A percentile compares a stretch with the other conserved stretches of the same genome.
Evolutionary conservation across 75 land plant species (phyloP).

Genomic region (Selaginella tamariscina): DNA sequence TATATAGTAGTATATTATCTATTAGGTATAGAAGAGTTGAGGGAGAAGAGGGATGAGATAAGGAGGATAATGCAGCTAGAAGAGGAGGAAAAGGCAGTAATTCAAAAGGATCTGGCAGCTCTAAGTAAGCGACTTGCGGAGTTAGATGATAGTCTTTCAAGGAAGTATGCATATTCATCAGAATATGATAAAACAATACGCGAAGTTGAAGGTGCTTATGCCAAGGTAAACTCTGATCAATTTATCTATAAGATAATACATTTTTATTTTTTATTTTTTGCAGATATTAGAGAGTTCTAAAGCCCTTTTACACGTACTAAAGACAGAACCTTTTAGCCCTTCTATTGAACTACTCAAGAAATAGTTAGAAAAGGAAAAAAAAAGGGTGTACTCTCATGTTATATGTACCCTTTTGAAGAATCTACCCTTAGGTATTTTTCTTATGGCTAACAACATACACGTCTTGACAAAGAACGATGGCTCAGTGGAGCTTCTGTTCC

Average conservation of each 20-base stretch:
- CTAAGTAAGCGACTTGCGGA: conserved; percentile 24
- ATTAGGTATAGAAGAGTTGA: conserved; percentile 27
- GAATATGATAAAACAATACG: conserved; percentile 29
- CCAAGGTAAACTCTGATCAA: conserved; percentile 10
- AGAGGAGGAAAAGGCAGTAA: conserved; percentile 28
- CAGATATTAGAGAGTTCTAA: conserved; percentile 36
- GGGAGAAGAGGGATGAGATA: conserved; percentile 27
- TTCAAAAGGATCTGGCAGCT: conserved; percentile 24
- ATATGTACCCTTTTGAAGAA: too few species aligned
- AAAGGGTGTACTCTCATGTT: too few species aligned
- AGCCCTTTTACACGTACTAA: conserved; percentile 30
- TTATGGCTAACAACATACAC: too few species aligned
- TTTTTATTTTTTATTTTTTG: conserved; percentile 10
- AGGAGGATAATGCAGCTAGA: conserved; percentile 16
- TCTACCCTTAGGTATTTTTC: too few species aligned
- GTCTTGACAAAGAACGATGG: too few species aligned
- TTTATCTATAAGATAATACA: too few species aligned
- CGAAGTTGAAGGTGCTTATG: conserved; percentile 25
- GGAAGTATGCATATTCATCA: conserved; percentile 20
- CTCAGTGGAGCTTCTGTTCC: too few species aligned
- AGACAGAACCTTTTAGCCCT: conserved; percentile 16
- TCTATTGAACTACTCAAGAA: background rate
- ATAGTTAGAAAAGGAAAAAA: too few species aligned
- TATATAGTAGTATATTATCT: too few species aligned
- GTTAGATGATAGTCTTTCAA: conserved; percentile 19